phyloP scores from a whole-genome alignment of 2,329 filamentous ascomycete genomes.

The Pyrenophora tritici-repentis region DNA sequence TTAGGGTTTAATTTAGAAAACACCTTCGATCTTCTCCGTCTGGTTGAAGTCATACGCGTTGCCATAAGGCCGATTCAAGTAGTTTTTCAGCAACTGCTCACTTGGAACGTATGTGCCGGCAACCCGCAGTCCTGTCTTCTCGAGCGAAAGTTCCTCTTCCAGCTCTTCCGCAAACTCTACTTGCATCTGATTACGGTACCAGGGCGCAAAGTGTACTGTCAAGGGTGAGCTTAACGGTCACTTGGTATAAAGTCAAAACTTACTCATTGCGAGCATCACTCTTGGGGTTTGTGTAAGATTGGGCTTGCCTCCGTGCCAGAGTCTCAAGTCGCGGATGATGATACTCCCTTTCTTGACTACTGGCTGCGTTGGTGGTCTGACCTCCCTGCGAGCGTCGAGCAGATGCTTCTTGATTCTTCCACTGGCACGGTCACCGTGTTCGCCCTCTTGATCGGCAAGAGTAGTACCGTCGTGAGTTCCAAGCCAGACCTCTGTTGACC shows the following conservation, averaged over 20 bases:
- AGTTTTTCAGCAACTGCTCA: conserved; percentile 52
- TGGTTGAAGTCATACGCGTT: conserved; percentile 68
- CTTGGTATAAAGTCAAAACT: conserved; percentile 4
- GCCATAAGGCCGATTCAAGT: conserved; percentile 63
- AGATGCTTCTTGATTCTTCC: conserved; percentile 36
- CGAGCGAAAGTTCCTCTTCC: conserved; percentile 50
- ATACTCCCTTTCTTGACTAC: conserved; percentile 52
- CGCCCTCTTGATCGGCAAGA: conserved; percentile 38
- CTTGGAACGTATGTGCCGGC: conserved; percentile 56
- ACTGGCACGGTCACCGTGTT: conserved; percentile 49
- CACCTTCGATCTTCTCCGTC: conserved; percentile 31
- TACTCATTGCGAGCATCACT: conserved; percentile 53
- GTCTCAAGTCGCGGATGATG: conserved; percentile 53
- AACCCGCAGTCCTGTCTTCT: conserved; percentile 53
- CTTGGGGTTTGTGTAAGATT: conserved; percentile 50
- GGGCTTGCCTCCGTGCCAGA: conserved; percentile 59
- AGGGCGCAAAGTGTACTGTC: conserved; percentile 58
- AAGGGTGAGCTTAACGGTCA: conserved; percentile 1
- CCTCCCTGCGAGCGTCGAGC: conserved; percentile 23
- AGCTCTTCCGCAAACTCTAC: conserved; percentile 60
- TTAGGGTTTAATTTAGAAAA: conserved; percentile 21
- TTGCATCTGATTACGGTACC: conserved; percentile 64
- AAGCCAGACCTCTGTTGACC: conserved; percentile 58
- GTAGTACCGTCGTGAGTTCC: conserved; percentile 52
- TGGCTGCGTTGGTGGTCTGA: conserved; percentile 31